Conservation (phyloP, 225 moss, liverwort and hornwort genomes). For the Marchantia paleacea region DNA sequence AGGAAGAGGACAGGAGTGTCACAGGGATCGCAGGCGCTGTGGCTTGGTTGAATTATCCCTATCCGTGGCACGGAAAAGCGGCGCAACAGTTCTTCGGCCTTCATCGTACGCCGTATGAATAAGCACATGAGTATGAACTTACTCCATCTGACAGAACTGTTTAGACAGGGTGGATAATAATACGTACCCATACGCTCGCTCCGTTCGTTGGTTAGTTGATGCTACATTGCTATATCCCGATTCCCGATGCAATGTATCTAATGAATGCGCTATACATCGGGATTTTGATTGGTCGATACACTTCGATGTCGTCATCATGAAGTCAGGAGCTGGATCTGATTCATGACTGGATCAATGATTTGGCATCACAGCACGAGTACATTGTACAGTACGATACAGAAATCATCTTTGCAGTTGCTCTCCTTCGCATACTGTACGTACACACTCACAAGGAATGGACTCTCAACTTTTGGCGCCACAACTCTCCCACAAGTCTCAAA, state of each 20-base stretch:
- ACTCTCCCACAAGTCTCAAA: too few relatives aligned
- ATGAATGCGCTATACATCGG: too few relatives aligned
- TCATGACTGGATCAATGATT: neutral
- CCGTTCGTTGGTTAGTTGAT: neutral
- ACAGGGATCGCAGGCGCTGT: neutral
- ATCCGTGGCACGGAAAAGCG: constrained; percentile 1
- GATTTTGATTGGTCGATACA: too few relatives aligned
- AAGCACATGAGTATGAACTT: neutral
- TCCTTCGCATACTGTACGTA: too few relatives aligned
- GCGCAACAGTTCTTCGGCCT: neutral
- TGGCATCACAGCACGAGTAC: neutral
- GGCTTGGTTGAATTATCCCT: neutral
- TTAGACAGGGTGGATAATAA: neutral
- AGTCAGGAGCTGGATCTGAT: neutral
- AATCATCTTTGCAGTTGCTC: neutral
- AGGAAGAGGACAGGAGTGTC: neutral
- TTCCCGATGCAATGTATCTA: too few relatives aligned
- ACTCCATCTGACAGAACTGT: neutral
- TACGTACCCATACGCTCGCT: neutral
- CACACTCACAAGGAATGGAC: too few relatives aligned
- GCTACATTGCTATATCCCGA: neutral
- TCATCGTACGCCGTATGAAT: neutral
- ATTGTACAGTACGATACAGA: neutral
- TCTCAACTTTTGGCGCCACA: too few relatives aligned
- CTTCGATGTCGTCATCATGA: neutral